Evolutionary conservation across 2,329 filamentous ascomycete genomes (phyloP).

Genomic region (Penicillium sp.): DNA sequence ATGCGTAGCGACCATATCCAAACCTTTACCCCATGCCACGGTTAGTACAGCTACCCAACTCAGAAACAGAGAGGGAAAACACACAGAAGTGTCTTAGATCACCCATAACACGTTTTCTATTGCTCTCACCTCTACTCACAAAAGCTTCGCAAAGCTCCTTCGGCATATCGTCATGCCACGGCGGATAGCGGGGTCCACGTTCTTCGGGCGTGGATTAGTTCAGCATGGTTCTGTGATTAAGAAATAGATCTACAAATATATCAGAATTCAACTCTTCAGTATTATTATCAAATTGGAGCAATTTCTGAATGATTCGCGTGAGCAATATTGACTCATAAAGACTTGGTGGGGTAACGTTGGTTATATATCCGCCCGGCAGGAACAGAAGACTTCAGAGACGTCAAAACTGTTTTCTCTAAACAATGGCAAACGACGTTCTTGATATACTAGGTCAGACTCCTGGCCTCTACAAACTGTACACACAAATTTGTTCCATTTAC

Average conservation of each 20-base stretch:
- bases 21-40: too few relatives aligned
- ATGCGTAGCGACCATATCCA: too few relatives aligned
- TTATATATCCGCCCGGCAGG: background rate
- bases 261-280: fast-evolving
- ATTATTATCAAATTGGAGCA: background rate
- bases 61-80: too few relatives aligned
- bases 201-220: too few relatives aligned
- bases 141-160: too few relatives aligned
- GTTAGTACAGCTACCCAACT: too few relatives aligned
- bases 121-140: too few relatives aligned
- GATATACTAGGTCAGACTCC: slow-evolving; percentile 15
- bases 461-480: slow-evolving; percentile 17
- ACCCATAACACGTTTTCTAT: too few relatives aligned
- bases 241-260: background rate
- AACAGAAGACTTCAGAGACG: background rate
- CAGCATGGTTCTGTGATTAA: too few relatives aligned
- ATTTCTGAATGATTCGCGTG: background rate
- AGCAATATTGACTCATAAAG: background rate
- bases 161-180: too few relatives aligned
- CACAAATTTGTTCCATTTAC: slow-evolving; percentile 18
- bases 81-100: too few relatives aligned
- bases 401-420: background rate
- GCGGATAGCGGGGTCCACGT: too few relatives aligned
- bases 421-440: background rate
- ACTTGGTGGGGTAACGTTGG: background rate